phyloP scores from a whole-genome alignment of 345 rosid genomes.

The Turnera subulata region DNA sequence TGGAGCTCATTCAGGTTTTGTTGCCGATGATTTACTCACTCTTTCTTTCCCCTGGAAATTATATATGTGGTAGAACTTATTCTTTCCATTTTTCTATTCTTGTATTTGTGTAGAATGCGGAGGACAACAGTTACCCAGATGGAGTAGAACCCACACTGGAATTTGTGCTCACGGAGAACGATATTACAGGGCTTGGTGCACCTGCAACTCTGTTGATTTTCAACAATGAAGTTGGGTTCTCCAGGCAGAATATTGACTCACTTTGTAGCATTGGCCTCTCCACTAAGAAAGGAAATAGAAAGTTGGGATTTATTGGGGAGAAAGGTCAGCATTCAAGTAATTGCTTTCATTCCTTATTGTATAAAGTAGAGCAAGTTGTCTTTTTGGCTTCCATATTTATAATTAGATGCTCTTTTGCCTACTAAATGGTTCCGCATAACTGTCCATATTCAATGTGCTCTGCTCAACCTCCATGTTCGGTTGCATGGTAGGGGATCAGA shows the following conservation, averaged over 20 bases:
- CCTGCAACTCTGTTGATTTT: slow-evolving; percentile 56
- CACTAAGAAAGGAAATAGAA: slow-evolving; percentile 55
- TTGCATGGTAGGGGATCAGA: too few relatives aligned
- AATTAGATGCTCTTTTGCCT: too few relatives aligned
- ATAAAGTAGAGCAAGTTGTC: too few relatives aligned
- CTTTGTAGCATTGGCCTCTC: too few relatives aligned
- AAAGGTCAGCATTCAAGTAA: too few relatives aligned
- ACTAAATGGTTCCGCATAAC: too few relatives aligned
- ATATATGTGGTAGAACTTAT: not conserved
- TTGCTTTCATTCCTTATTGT: too few relatives aligned
- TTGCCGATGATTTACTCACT: not conserved
- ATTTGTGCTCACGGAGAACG: slow-evolving; percentile 58
- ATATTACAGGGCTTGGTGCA: slow-evolving; percentile 61
- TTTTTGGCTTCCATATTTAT: too few relatives aligned
- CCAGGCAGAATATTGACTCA: slow-evolving; percentile 50
- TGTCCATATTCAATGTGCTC: too few relatives aligned
- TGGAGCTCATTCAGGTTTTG: slow-evolving; percentile 29
- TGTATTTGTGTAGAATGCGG: slow-evolving; percentile 47
- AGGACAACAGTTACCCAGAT: slow-evolving; percentile 61
- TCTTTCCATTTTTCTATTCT: not conserved
- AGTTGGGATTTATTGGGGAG: slow-evolving; percentile 66
- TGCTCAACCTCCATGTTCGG: too few relatives aligned
- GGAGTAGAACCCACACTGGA: slow-evolving; percentile 67
- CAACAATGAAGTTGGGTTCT: slow-evolving; percentile 65
- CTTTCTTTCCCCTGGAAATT: not conserved